Base-by-base conservation (phyloP, 1,284 basidiomycete species). In the Hypsizygus ulmarius region DNA sequence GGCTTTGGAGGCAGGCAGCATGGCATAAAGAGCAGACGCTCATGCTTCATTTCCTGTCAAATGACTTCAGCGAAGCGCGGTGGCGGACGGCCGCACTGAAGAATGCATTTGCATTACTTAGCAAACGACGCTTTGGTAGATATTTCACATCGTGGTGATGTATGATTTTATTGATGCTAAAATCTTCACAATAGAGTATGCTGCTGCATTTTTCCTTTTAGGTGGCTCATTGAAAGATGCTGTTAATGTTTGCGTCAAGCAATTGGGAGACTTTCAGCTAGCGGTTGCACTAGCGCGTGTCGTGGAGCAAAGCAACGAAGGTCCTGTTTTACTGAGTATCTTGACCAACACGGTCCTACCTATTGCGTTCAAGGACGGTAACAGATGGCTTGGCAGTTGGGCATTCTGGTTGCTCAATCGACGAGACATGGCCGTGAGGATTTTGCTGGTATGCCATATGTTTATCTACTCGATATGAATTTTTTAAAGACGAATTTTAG, bases 351-450 rank as follows among this genome's bases (percentile, higher is more conserved):
- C 79, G 0, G 84, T 98, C 1, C 67, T 99, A 1, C 94, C 95
- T 0, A 74, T 80, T 15, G 94, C 94, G 0, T 91, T 97, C 63
- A 74, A 76, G 44, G 78, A 85, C 14, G 94, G 93, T 0, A 93
- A 97, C 65, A 78, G 96, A 29, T 98, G 91, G 88, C 72, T 98
- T n/a, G 90, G 83, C n/a, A 92, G 87, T 52, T 99, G 95, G 96
- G 91, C 90, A 3, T 94, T 97, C 65, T 97, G 94, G 92, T 73
- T 92, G 53, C 72, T 98, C 21, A 83, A 85, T 54, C 75, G 91
- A 28, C 77, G 90, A 40, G 94, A 97, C 66, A 64, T 97, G 10
- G 86, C 93, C 1, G 90, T 97, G 14, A 79, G 87, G 38, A 84
- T 93, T 39, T 74, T 96, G 14, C 68, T 95, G 54, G 91, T 92